These are phyloP conservation scores for Forsythia viridissima DNA, from an alignment of 257 asterid genomes.

Conservation along the genomic window DNA sequence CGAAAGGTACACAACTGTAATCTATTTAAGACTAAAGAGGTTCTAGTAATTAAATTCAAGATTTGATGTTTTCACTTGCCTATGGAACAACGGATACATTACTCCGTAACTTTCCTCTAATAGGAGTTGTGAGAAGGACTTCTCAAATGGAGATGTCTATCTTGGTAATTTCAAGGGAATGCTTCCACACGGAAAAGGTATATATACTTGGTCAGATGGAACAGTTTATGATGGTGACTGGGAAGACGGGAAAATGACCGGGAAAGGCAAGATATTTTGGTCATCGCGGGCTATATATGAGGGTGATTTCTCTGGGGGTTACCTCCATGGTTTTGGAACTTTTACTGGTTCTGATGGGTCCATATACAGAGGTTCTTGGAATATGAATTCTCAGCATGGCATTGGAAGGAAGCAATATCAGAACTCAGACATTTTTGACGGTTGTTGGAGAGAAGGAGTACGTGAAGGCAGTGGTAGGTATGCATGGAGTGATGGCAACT, in stretches of 20 bases:
- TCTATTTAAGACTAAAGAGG: not conserved
- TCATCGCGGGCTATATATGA: slow-evolving; percentile 75
- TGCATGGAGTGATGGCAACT: slow-evolving; percentile 70
- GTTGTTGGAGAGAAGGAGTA: slow-evolving; percentile 90
- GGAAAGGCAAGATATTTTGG: slow-evolving; percentile 84
- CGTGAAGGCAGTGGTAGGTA: slow-evolving; percentile 95
- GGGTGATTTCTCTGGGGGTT: slow-evolving; percentile 87
- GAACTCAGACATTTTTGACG: slow-evolving; percentile 82
- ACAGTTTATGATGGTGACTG: slow-evolving; percentile 85
- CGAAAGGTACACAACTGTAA: slow-evolving; percentile 32
- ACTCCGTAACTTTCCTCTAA: slow-evolving; percentile 27
- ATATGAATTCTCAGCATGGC: slow-evolving; percentile 85
- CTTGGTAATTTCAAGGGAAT: slow-evolving; percentile 54
- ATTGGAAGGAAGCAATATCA: slow-evolving; percentile 81
- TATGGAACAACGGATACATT: slow-evolving; percentile 9
- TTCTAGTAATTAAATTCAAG: not conserved
- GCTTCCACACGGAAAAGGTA: slow-evolving; percentile 79
- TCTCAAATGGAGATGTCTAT: slow-evolving; percentile 79
- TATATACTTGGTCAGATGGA: slow-evolving; percentile 87
- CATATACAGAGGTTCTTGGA: slow-evolving; percentile 81
- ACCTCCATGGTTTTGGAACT: slow-evolving; percentile 84
- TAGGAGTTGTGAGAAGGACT: slow-evolving; percentile 56
- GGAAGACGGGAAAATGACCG: slow-evolving; percentile 90
- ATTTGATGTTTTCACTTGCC: not conserved
- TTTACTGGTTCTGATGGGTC: slow-evolving; percentile 74